Evolutionary conservation across 2,329 filamentous ascomycete genomes (phyloP).

Genomic region (Verticillium dahliae): DNA sequence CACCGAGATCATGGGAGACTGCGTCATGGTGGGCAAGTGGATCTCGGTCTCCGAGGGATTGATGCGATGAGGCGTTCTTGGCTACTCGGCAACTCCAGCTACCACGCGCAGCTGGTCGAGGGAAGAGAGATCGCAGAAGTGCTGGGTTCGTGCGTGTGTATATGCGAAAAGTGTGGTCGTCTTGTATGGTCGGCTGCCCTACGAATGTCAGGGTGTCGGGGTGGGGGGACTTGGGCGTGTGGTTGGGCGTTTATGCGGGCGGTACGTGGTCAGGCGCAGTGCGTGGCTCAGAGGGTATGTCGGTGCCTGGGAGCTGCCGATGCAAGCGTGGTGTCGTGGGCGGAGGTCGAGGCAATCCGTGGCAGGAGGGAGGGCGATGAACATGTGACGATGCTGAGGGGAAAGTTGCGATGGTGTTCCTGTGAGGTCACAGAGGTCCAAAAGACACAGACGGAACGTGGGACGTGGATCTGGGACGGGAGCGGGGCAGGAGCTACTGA

Average conservation of each 20-base stretch:
- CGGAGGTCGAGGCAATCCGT: neutral
- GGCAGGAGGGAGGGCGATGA: neutral
- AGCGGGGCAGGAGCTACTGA: neutral
- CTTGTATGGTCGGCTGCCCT: neutral
- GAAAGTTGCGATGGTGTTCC: constrained; percentile 1
- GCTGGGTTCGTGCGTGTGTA: neutral
- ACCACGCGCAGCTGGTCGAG: neutral
- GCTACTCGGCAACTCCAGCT: neutral
- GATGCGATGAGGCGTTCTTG: neutral
- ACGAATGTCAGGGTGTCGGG: neutral
- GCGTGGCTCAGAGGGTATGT: neutral
- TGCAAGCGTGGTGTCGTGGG: neutral
- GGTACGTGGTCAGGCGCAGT: neutral
- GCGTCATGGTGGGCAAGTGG: constrained; percentile 51
- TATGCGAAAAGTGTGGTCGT: neutral
- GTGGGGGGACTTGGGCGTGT: neutral
- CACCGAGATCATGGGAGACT: constrained; percentile 91
- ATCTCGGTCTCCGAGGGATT: neutral
- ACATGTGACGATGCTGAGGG: neutral
- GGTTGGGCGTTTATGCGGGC: neutral
- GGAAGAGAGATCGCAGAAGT: neutral
- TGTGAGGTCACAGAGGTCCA: constrained; percentile 10
- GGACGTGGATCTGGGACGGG: constrained; percentile 3
- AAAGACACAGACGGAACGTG: constrained; percentile 2
- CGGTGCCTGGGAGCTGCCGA: neutral